Evolutionary conservation across 1,139 yeast species (phyloP).

Genomic region (Diutina ranongensis): DNA sequence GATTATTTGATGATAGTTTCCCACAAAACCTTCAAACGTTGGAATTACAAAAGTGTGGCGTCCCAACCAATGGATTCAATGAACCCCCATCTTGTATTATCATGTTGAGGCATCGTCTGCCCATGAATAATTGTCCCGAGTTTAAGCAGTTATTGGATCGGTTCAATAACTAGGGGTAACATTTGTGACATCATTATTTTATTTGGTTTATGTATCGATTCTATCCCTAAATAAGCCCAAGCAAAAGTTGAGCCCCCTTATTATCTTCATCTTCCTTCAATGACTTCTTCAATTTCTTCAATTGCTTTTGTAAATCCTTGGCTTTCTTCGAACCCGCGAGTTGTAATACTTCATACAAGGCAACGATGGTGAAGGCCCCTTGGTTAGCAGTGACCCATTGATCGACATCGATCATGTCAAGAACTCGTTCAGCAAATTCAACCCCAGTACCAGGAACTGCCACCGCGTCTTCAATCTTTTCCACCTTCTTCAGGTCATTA

Average conservation of each 20-base stretch:
- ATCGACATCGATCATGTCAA: constrained; percentile 31
- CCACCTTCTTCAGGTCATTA: constrained; percentile 54
- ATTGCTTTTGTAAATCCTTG: constrained; percentile 37
- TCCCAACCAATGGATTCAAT: neutral
- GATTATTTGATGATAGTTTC: neutral
- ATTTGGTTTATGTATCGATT: neutral
- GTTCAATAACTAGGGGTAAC: too few relatives aligned
- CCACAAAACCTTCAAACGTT: neutral
- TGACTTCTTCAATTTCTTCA: constrained; percentile 41
- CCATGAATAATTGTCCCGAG: neutral
- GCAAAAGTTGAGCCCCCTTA: constrained; percentile 71
- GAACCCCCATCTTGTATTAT: neutral
- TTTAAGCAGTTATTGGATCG: neutral
- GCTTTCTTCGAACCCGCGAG: constrained; percentile 18
- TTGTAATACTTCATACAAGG: constrained; percentile 39
- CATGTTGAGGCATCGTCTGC: neutral
- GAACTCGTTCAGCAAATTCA: constrained; percentile 45
- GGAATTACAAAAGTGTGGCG: neutral
- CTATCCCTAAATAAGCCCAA: constrained; percentile 18
- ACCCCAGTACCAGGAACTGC: constrained; percentile 47
- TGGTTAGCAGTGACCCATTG: constrained; percentile 62
- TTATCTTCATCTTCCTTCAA: constrained; percentile 40
- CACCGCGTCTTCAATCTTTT: constrained; percentile 20
- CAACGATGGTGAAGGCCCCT: constrained; percentile 74
- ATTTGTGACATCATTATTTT: too few relatives aligned